Evolutionary conservation across 192 early-diverging fungal genomes (phyloP).

Genomic region (Bifiguratus adelaidae): DNA sequence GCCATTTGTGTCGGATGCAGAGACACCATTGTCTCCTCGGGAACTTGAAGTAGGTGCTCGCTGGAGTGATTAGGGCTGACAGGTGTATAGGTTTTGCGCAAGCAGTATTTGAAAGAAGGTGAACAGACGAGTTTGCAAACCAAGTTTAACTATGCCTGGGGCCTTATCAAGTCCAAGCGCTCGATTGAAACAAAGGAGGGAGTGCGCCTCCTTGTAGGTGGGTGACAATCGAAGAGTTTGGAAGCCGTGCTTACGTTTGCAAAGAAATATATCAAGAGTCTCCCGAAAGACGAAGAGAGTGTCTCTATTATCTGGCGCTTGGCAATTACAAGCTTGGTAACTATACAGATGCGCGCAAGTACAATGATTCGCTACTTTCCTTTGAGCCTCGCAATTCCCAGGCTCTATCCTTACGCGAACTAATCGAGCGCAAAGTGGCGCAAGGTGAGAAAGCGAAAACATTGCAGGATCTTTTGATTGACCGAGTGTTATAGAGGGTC

Average conservation of each 20-base stretch:
- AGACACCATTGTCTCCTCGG: slow-evolving; percentile 6
- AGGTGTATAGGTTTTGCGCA: slow-evolving; percentile 44
- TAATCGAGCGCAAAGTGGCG: slow-evolving; percentile 78
- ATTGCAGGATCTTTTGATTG: not conserved
- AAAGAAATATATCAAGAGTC: slow-evolving; percentile 80
- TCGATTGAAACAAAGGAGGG: slow-evolving; percentile 65
- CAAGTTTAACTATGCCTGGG: slow-evolving; percentile 98
- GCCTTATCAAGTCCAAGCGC: slow-evolving; percentile 60
- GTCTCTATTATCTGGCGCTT: slow-evolving; percentile 88
- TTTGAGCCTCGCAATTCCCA: slow-evolving; percentile 82
- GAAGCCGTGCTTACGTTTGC: not conserved
- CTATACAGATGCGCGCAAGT: slow-evolving; percentile 71
- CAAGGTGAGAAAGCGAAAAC: slow-evolving; percentile 10
- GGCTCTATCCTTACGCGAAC: slow-evolving; percentile 49
- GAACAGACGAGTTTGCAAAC: slow-evolving; percentile 69
- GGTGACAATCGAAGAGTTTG: not conserved
- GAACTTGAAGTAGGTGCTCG: slow-evolving; percentile 10
- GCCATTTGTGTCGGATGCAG: slow-evolving; percentile 12
- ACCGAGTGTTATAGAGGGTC: slow-evolving; percentile 48
- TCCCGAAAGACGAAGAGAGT: slow-evolving; percentile 80
- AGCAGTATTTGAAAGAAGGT: slow-evolving; percentile 61
- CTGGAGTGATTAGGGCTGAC: not conserved
- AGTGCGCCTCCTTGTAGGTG: slow-evolving; percentile 66
- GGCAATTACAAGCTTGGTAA: slow-evolving; percentile 88
- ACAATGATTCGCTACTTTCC: slow-evolving; percentile 71